Base-by-base conservation (phyloP, 345 rosid genomes). In the Corymbia maculata region DNA sequence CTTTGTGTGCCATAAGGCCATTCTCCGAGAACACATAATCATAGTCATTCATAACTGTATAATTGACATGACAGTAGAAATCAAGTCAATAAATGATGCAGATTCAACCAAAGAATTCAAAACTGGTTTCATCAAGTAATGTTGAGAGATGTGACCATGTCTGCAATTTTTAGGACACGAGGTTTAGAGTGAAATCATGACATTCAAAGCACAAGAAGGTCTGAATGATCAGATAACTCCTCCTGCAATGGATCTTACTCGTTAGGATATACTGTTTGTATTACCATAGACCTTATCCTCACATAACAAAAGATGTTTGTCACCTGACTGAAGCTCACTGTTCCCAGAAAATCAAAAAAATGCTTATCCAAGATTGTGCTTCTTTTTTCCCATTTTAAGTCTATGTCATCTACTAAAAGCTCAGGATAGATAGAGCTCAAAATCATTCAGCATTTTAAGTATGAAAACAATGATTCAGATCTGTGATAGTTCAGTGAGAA, bases 1-100 rank as follows among this genome's bases (percentile, higher is more conserved):
- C 97, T 93, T 98, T 95, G 86, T 97, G 95, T 68, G 99, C 99
- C 89, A 98, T 96, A 89, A 98, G 99, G 64, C 99, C 99, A 93
- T 98, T 98, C 94, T 98, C 99, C 85, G 99, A 95, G 90, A 98
- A 98, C 36, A 94, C 97, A 64, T 94, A 98, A 92, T 98, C 99
- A 90, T 95, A 98, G 89, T 97, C 99, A 57, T 91, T 30, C 85
- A 90, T 93, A 75, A 98, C 99, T 98, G 97, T 93, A 93, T 28
- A 89, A n/a, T 75, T 36, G 85, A n/a, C 85, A 86, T 8, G 45
- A 61, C 61, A 49, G 61, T 13, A 22, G 44, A n/a, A 32, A 82
- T 12, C 13, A 36, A 42, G 52, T 66, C 36, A 68, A 45, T 32
- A 50, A 36, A 49, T 8, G 15, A 86, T 52, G 24, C 51, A 24